Percentiles rank a stretch among this genome's conserved stretches.
phyloP scores from a whole-genome alignment of 2,329 filamentous ascomycete species.

The Colletotrichum shisoi region DNA sequence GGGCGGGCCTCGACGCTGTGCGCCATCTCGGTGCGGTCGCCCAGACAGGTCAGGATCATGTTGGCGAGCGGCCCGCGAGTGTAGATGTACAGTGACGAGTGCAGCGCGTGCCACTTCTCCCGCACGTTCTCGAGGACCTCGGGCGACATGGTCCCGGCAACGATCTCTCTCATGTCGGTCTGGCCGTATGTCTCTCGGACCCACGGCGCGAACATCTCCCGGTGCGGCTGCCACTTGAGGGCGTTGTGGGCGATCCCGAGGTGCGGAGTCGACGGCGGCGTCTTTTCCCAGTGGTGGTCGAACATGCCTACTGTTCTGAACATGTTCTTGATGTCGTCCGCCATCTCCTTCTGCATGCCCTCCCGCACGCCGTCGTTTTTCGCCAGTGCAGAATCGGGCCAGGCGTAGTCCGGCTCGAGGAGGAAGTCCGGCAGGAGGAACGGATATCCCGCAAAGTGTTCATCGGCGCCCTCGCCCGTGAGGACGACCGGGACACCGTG shows the following conservation, averaged over 20 bases:
- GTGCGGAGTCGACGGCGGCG: not conserved
- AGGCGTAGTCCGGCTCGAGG: slow-evolving; percentile 55
- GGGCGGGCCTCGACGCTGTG: slow-evolving; percentile 49
- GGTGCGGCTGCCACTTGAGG: slow-evolving; percentile 19
- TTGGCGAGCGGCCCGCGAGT: slow-evolving; percentile 42
- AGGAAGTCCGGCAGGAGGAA: slow-evolving; percentile 58
- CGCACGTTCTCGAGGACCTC: slow-evolving; percentile 42
- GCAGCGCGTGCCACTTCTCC: slow-evolving; percentile 45
- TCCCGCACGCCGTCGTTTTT: slow-evolving; percentile 6
- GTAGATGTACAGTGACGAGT: slow-evolving; percentile 44
- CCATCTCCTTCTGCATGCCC: slow-evolving; percentile 26
- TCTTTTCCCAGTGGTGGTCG: slow-evolving; percentile 19
- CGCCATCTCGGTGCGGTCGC: slow-evolving; percentile 51
- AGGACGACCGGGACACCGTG: slow-evolving; percentile 63
- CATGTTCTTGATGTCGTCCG: slow-evolving; percentile 27
- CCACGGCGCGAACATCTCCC: slow-evolving; percentile 22
- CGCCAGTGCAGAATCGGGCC: slow-evolving; percentile 41
- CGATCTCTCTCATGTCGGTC: slow-evolving; percentile 2
- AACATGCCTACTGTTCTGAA: slow-evolving; percentile 32
- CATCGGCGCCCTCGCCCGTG: slow-evolving; percentile 62
- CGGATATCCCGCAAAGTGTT: slow-evolving; percentile 63
- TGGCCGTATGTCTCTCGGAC: slow-evolving; percentile 21
- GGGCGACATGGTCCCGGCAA: slow-evolving; percentile 17
- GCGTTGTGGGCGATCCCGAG: slow-evolving; percentile 6
- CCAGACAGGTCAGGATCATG: slow-evolving; percentile 45